Evolutionary conservation across 805 yeast genomes (phyloP).

Genomic region (Sugiyamaella chiloensis): DNA sequence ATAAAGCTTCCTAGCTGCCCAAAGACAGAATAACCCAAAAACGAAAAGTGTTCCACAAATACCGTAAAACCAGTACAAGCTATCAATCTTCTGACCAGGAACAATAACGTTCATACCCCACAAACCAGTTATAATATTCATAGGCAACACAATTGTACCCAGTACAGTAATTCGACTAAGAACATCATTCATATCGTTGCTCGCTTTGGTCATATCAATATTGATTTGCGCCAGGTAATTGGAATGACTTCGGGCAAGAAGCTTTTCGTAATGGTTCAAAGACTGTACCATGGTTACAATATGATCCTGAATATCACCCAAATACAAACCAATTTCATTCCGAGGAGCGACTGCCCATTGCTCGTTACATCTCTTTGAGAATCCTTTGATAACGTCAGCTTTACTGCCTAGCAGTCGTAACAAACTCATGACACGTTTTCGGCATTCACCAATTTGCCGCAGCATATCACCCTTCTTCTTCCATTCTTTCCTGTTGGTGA

Average conservation of each 20-base stretch:
- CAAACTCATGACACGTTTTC: constrained; percentile 90
- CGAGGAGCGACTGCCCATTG: constrained; percentile 76
- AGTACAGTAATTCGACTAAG: constrained; percentile 87
- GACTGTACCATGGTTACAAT: constrained; percentile 96
- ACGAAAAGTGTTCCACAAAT: constrained; percentile 29
- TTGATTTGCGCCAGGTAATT: constrained; percentile 95
- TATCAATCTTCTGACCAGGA: constrained; percentile 79
- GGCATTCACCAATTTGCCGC: constrained; percentile 89
- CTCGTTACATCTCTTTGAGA: constrained; percentile 86
- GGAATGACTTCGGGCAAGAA: constrained; percentile 91
- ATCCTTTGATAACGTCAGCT: constrained; percentile 97
- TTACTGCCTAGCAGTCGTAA: constrained; percentile 81
- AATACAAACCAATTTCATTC: constrained; percentile 86
- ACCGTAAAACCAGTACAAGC: constrained; percentile 61
- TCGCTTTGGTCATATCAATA: constrained; percentile 95
- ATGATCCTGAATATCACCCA: constrained; percentile 98
- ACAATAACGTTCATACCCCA: constrained; percentile 99
- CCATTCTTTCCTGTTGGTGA: constrained; percentile 65
- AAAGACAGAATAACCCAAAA: constrained; percentile 30
- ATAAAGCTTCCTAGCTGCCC: constrained; percentile 20
- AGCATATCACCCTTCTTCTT: constrained; percentile 92
- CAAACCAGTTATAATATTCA: constrained; percentile 91
- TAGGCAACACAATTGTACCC: constrained; percentile 93
- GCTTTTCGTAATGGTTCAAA: constrained; percentile 88
- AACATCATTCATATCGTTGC: constrained; percentile 95